These are phyloP conservation scores for Claviceps sp. DNA, from an alignment of 2,329 filamentous ascomycete species.

Conservation along the genomic window DNA sequence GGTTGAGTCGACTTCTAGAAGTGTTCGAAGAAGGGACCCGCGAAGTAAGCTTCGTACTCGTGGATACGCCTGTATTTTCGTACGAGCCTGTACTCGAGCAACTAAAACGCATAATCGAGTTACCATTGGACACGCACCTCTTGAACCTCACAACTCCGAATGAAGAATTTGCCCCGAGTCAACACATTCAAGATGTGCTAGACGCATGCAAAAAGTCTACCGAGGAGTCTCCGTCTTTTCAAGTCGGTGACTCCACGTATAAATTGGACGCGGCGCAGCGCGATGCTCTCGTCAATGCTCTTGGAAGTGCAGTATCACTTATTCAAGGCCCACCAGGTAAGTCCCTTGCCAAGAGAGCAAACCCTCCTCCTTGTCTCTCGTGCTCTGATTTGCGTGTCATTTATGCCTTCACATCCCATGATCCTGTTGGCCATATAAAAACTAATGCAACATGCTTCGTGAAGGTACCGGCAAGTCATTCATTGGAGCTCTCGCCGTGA, in stretches of 20 bases:
- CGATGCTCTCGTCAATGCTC: background rate
- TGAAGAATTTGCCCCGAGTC: background rate
- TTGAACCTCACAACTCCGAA: slow-evolving; percentile 19
- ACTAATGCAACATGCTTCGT: background rate
- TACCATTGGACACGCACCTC: slow-evolving; percentile 43
- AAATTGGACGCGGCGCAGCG: background rate
- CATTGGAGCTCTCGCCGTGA: slow-evolving; percentile 50
- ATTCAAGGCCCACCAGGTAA: background rate
- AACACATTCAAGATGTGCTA: background rate
- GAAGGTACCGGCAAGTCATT: slow-evolving; percentile 57
- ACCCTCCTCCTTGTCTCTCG: background rate
- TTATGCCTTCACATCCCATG: background rate
- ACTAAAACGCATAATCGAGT: slow-evolving; percentile 39
- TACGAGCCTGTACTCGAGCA: slow-evolving; percentile 52
- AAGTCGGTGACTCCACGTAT: background rate
- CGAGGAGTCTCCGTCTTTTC: background rate
- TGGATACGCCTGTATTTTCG: slow-evolving; percentile 54
- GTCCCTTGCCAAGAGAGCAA: background rate
- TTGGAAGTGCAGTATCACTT: background rate
- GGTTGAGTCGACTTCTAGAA: slow-evolving; percentile 32
- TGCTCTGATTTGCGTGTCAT: background rate
- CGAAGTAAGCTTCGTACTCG: slow-evolving; percentile 35
- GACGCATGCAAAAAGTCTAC: background rate
- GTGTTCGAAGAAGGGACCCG: slow-evolving; percentile 17
- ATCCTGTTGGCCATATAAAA: background rate